Evolutionary conservation across 2,329 filamentous ascomycete species (phyloP).

Genomic region (Raffaelea ambrosiae): DNA sequence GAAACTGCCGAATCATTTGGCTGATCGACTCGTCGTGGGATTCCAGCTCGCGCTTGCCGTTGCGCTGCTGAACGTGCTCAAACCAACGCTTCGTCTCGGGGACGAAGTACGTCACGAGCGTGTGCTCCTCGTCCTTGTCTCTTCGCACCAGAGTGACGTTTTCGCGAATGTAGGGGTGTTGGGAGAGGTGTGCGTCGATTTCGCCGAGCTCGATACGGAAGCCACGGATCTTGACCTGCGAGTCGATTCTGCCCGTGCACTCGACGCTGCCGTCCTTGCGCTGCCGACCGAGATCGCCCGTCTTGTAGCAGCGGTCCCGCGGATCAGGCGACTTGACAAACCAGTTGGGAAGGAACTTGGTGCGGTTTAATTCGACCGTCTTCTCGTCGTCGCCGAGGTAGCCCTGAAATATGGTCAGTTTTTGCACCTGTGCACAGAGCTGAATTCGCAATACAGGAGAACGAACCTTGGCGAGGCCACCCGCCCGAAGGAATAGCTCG

Average conservation of each 20-base stretch:
- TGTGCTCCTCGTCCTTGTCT: constrained; percentile 78
- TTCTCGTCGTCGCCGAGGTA: constrained; percentile 42
- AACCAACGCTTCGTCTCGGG: constrained; percentile 67
- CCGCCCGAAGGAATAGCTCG: constrained; percentile 76
- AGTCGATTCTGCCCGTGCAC: constrained; percentile 70
- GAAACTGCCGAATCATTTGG: constrained; percentile 9
- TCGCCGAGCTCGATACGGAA: constrained; percentile 94
- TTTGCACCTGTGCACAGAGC: no score
- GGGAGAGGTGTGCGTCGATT: constrained; percentile 76
- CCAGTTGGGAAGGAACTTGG: constrained; percentile 81
- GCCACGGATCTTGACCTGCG: constrained; percentile 83
- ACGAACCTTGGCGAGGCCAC: constrained; percentile 74
- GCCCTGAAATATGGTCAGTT: no score
- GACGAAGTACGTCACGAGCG: constrained; percentile 82
- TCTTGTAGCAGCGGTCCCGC: constrained; percentile 77
- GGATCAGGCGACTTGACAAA: constrained; percentile 66
- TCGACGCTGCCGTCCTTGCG: constrained; percentile 62
- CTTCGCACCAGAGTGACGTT: constrained; percentile 78
- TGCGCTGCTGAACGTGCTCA: constrained; percentile 42
- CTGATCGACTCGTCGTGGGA: constrained; percentile 5
- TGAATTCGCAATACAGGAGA: no score
- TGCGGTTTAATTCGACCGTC: constrained; percentile 50
- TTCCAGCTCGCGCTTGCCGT: constrained; percentile 38
- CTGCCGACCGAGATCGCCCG: constrained; percentile 77
- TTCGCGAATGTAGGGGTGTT: constrained; percentile 69